Evolutionary conservation across 2,329 filamentous ascomycete species (phyloP), one percentile per base, ranked within the genome.

Genomic region (Proliferodiscus dingleyae): DNA sequence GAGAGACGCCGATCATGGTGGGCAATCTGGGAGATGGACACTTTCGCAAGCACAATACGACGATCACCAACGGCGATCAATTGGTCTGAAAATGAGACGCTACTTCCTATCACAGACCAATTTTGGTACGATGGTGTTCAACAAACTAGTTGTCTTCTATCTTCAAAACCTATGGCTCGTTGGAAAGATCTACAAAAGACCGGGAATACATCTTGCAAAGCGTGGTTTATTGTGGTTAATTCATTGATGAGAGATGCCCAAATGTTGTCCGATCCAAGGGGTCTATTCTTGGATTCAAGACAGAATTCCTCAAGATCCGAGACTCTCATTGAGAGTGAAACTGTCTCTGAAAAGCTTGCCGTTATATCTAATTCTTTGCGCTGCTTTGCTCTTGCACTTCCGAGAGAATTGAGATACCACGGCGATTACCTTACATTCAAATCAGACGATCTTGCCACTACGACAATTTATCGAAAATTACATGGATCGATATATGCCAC

Each of bases 21-120:
- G 66, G 64, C 66, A 0, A 59, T 68, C n/a, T 69, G 65, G 65
- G 66, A 69, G 46, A 66, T 69, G 64, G 67, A 69, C 40, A 60
- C 65, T 6, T 69, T 67, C 49, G 65, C 66, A 3, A 66, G 61
- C 42, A 64, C 64, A 15, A 64, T 69, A 19, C 61, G 65, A 7
- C 60, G 66, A 3, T 59, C 58, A 13, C 67, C 67, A 1, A 60
- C 63, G 0, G 66, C 60, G 0, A 61, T 68, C 5, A 57, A 67
- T 49, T 64, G 60, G 58, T 46, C 53, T 5, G 57, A 64, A 37
- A 67, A 64, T 44, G 58, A 65, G 16, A 64, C 61, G 5, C 50
- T 62, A 26, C 60, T 69, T 1, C 66, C 66, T 0, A 61, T 63
- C 1, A 50, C 60, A 4, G 65, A 69, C 47, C 50, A 56, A 7